Conservation (phyloP, 1,284 basidiomycete species). For the Exobasidium cylindrosporum region DNA sequence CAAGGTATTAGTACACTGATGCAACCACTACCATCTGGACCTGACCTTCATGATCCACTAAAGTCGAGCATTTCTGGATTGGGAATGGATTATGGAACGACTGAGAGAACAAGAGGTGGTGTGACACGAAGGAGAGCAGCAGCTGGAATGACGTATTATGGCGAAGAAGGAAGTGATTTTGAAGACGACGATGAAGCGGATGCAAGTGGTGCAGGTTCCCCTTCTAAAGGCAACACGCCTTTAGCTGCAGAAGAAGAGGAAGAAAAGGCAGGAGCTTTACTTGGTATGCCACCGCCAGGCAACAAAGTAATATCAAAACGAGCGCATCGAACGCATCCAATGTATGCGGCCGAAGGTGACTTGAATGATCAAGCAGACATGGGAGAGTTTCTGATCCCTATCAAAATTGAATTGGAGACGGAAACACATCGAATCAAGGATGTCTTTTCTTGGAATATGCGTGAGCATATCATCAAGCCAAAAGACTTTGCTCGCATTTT, state of each 20-base stretch:
- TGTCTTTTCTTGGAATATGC: conserved; percentile 93
- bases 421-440: conserved; percentile 87
- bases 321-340: conserved; percentile 66
- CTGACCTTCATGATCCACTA: conserved; percentile 13
- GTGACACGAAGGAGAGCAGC: conserved; percentile 22
- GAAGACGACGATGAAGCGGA: conserved; percentile 42
- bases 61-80: conserved; percentile 7
- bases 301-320: conserved; percentile 69
- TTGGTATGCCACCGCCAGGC: conserved; percentile 79
- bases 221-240: conserved; percentile 9
- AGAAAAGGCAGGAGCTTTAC: conserved; percentile 63
- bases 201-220: conserved; percentile 10
- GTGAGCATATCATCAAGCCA: conserved; percentile 72
- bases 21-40: conserved; percentile 68
- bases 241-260: conserved; percentile 20
- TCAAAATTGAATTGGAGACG: conserved; percentile 91
- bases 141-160: conserved; percentile 34
- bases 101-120: conserved; percentile 9
- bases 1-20: conserved; percentile 85
- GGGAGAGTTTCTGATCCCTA: conserved; percentile 75
- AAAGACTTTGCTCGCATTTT: conserved; percentile 79
- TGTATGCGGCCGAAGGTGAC: conserved; percentile 62
- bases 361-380: conserved; percentile 34
- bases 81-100: conserved; percentile 11
- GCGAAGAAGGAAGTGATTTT: conserved; percentile 37